Base-by-base conservation (phyloP, 805 yeast genomes). In the Lachancea dasiensis region DNA sequence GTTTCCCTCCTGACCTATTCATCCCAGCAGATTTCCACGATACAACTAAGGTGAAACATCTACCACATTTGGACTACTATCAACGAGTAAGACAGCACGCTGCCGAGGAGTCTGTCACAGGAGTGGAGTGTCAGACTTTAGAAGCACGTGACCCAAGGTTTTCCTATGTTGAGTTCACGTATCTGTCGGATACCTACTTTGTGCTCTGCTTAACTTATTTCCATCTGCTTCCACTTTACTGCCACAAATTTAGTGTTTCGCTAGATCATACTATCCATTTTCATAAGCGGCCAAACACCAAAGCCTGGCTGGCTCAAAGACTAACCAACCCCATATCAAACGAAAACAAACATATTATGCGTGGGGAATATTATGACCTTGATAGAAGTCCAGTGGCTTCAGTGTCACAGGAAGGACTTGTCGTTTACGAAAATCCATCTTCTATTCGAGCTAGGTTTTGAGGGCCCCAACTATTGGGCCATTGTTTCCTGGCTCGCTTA, bases 261-360 rank as follows among this genome's bases (percentile, higher is more conserved):
- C 56, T 81, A 45, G 87, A 81, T 47, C 87, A 81, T 51, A 60
- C 77, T 0, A 69, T 83, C 22, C 78, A 78, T 54, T 79, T 81
- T 63, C 85, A 79, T 51, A 73, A 68, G 22, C 32, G 49, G 16
- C 60, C 60, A 38, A 61, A 67, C 28, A 61, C 66, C 2, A 63
- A 68, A 29, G 66, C 75, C 27, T 79, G 80, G 78, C 58, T 74
- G 51, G 63, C 68, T 11, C 70, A 72, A 38, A 65, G 71, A 32
- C 64, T 77, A 30, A 62, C 61, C 33, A 72, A 73, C 26, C 55
- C 75, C 17, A 64, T 75, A 36, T 67, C 79, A 3, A 68, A 67
- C 11, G 69, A 70, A 45, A 72, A 73, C 40, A 65, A 83, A 41
- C 72, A 75, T 9, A 55, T 81, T 31, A 58, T 81, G 50, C 69